Percentiles rank a stretch among this genome's conserved stretches.
Evolutionary conservation across 2,329 filamentous ascomycete genomes (phyloP).

Genomic region (Dothideomycetes sp.): DNA sequence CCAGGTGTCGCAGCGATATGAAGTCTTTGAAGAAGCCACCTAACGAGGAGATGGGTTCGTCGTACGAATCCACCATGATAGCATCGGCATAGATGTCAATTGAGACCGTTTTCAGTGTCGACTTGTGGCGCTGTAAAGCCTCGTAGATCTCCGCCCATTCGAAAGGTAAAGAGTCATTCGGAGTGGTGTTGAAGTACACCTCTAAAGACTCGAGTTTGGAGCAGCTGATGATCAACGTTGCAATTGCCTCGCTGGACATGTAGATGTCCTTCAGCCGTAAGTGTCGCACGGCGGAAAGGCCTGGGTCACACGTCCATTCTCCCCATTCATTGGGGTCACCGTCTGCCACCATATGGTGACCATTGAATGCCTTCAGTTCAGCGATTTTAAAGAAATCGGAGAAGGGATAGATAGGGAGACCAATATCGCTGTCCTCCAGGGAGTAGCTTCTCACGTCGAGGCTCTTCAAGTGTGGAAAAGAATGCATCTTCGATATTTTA

Average conservation of each 20-base stretch:
- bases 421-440: not conserved
- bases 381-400: not conserved
- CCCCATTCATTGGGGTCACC: not conserved
- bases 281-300: not conserved
- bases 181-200: not conserved
- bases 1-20: not conserved
- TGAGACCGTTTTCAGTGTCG: not conserved
- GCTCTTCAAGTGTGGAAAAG: not conserved
- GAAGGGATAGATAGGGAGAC: not conserved
- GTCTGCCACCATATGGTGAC: not conserved
- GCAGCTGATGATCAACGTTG: not conserved
- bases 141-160: not conserved
- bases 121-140: not conserved
- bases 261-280: not conserved
- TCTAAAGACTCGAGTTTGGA: not conserved
- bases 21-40: not conserved
- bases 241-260: not conserved
- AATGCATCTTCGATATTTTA: not conserved
- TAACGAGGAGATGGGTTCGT: not conserved
- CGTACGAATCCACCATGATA: not conserved
- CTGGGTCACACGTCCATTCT: not conserved
- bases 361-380: not conserved
- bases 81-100: not conserved
- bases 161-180: not conserved
- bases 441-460: not conserved